A percentile compares a stretch with the other conserved stretches of the same genome.
Conservation (phyloP, 208 protist species). For the Trypanosoma avium region DNA sequence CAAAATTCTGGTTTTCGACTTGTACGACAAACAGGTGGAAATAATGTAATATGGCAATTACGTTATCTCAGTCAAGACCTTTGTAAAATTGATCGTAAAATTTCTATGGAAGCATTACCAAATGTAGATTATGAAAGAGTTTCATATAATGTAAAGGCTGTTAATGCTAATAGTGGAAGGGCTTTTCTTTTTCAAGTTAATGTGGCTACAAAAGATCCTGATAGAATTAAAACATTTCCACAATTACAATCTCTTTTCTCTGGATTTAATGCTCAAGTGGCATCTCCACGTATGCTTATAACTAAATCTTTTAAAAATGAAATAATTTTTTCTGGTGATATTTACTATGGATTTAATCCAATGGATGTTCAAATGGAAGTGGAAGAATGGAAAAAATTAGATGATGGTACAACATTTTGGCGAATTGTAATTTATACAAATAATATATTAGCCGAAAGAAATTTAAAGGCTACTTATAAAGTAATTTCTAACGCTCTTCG, state of each 20-base stretch:
- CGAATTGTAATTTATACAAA: constrained; percentile 46
- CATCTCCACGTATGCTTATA: constrained; percentile 26
- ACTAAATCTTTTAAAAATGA: constrained; percentile 26
- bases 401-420: constrained; percentile 44
- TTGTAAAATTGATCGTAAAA: constrained; percentile 43
- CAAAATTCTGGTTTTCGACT: constrained; percentile 56
- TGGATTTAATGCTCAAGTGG: constrained; percentile 54
- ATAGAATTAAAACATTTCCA: constrained; percentile 58
- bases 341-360: constrained; percentile 58
- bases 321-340: constrained; percentile 28
- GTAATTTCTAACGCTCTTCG: neutral
- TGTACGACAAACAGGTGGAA: constrained; percentile 33
- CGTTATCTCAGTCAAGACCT: constrained; percentile 55
- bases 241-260: constrained; percentile 79
- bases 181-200: constrained; percentile 58
- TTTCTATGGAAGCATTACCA: constrained; percentile 78
- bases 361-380: constrained; percentile 56
- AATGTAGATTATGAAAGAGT: constrained; percentile 85
- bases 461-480: constrained; percentile 24
- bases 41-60: constrained; percentile 48
- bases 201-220: constrained; percentile 57
- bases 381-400: constrained; percentile 40
- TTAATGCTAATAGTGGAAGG: constrained; percentile 33
- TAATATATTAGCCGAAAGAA: constrained; percentile 49
- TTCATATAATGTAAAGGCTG: constrained; percentile 43